These are phyloP conservation scores for Bipolaris sorokiniana DNA, from an alignment of 2,329 filamentous ascomycete genomes.

Conservation along the genomic window DNA sequence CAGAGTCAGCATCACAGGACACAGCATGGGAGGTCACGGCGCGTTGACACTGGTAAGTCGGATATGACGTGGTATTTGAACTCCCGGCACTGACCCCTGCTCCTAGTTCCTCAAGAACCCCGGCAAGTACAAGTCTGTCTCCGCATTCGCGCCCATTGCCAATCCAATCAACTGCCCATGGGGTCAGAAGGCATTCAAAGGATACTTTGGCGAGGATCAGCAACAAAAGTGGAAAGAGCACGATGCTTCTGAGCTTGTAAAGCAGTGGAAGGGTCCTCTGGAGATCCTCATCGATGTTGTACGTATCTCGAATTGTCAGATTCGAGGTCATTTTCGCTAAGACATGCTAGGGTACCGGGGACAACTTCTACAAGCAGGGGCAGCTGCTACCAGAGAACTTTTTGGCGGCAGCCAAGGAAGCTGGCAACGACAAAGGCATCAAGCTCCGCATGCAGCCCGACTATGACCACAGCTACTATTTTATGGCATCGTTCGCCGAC, in stretches of 20 bases:
- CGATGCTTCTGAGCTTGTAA: slow-evolving; percentile 89
- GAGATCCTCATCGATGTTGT: slow-evolving; percentile 88
- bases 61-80: background rate
- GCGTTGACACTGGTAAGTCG: slow-evolving; percentile 74
- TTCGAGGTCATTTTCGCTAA: background rate
- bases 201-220: slow-evolving; percentile 81
- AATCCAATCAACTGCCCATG: slow-evolving; percentile 88
- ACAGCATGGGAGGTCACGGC: slow-evolving; percentile 97
- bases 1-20: slow-evolving; percentile 84
- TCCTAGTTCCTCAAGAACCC: slow-evolving; percentile 83
- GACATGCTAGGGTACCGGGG: slow-evolving; percentile 74
- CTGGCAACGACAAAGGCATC: slow-evolving; percentile 72
- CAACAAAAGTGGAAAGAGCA: slow-evolving; percentile 82
- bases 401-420: slow-evolving; percentile 75
- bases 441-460: slow-evolving; percentile 83
- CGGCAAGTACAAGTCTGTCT: slow-evolving; percentile 85
- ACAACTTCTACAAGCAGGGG: slow-evolving; percentile 95
- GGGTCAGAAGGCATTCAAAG: slow-evolving; percentile 93
- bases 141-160: slow-evolving; percentile 86
- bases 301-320: slow-evolving; percentile 47
- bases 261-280: slow-evolving; percentile 73
- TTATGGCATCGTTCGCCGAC: slow-evolving; percentile 87
- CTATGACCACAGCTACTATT: slow-evolving; percentile 98
- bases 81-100: slow-evolving; percentile 9
- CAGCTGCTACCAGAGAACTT: slow-evolving; percentile 96